Percentiles rank a stretch among this genome's conserved stretches.
These are phyloP conservation scores for Boletus bicolor DNA, from an alignment of 768 basidiomycete genomes.

Conservation along the genomic window DNA sequence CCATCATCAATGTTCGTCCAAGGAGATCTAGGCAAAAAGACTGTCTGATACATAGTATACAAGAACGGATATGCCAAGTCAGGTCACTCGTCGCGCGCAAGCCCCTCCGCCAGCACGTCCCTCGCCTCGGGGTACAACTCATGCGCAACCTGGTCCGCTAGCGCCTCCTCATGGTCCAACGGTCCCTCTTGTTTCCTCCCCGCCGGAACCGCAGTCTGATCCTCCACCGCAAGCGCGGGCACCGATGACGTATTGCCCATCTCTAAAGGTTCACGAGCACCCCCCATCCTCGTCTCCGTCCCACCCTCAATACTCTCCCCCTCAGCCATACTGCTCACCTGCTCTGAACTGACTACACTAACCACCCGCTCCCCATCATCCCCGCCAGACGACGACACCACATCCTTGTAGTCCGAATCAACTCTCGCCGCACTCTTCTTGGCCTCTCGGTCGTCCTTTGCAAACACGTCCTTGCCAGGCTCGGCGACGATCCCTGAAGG, in stretches of 20 bases:
- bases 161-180: constrained; percentile 45
- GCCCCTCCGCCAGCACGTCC: constrained; percentile 1
- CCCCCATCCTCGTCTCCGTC: not conserved
- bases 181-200: constrained; percentile 38
- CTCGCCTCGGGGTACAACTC: constrained; percentile 48
- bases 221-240: not conserved
- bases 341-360: constrained; percentile 28
- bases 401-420: constrained; percentile 12
- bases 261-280: not conserved
- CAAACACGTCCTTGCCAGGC: constrained; percentile 76
- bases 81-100: constrained; percentile 4
- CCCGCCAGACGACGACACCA: not conserved
- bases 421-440: constrained; percentile 37
- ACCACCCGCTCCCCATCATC: constrained; percentile 33
- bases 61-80: not conserved
- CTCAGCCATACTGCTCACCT: not conserved
- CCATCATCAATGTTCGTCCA: not conserved
- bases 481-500: constrained; percentile 56
- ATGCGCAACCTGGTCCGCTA: constrained; percentile 51
- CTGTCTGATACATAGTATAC: not conserved
- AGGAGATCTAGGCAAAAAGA: not conserved
- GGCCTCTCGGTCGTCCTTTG: constrained; percentile 42
- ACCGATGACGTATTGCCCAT: not conserved
- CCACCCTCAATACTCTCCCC: not conserved
- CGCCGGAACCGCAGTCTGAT: not conserved